These are phyloP conservation scores for Neurospora sp. DNA, from an alignment of 495 filamentous ascomycete species.

Conservation along the genomic window DNA sequence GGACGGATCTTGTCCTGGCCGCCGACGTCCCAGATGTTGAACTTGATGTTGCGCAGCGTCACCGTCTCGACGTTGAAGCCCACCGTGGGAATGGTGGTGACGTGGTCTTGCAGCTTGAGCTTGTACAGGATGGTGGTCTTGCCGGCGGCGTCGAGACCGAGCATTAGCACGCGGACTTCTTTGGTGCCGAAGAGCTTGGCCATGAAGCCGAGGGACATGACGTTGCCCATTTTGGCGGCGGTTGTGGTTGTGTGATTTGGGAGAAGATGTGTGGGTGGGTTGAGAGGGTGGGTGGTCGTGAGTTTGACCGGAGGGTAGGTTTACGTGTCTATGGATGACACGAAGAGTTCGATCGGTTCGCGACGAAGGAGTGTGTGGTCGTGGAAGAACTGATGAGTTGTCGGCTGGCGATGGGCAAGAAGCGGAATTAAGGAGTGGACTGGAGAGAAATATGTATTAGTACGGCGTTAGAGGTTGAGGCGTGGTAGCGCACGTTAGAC, in stretches of 20 bases:
- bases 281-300: neutral
- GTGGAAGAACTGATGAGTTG: neutral
- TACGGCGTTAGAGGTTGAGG: neutral
- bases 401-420: neutral
- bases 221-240: conserved; percentile 15
- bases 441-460: neutral
- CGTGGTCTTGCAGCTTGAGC: conserved; percentile 93
- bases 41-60: conserved; percentile 97
- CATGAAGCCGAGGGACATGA: conserved; percentile 32
- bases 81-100: conserved; percentile 98
- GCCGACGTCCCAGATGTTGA: conserved; percentile 99
- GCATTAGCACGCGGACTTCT: conserved; percentile 97
- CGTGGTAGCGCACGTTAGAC: neutral
- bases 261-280: neutral
- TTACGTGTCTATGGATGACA: neutral
- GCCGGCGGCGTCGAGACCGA: conserved; percentile 93
- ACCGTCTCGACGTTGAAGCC: conserved; percentile 99
- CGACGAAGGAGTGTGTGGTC: neutral
- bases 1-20: conserved; percentile 99
- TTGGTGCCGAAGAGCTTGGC: conserved; percentile 97
- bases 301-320: neutral
- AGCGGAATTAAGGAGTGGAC: neutral
- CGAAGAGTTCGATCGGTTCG: neutral
- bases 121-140: conserved; percentile 99
- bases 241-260: neutral